Base-by-base conservation (phyloP, 768 basidiomycete genomes). In the Trametes maxima region DNA sequence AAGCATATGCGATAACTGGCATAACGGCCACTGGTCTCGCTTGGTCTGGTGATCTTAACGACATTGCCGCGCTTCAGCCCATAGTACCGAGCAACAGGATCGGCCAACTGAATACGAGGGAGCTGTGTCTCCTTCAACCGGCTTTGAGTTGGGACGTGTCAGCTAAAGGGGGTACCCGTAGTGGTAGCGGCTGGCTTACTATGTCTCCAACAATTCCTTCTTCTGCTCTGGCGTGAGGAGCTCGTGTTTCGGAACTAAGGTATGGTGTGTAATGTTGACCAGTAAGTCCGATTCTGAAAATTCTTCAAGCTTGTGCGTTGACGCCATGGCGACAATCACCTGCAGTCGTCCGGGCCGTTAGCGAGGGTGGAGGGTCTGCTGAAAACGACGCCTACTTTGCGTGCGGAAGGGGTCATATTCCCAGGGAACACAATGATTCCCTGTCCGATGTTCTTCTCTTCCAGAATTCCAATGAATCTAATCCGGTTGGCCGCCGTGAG, bases 1-100 rank as follows among this genome's bases (percentile, higher is more conserved):
- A 92, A 94, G 77, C 92, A 93, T 73, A 94, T 92, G 63, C 92
- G 89, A 79, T 94, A 94, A 71, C 92, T 94, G 54, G 92, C 90
- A 68, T 94, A 95, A 61, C 93, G 86, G 52, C 96, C 96, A 64
- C 90, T 92, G 17, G 97, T 99, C 80, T 98, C 97, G 76, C 92
- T 95, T 25, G 95, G 92, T 69, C 97, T 81, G 61, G 91, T 98
- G 69, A 99, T 98, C 80, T 97, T 98, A 75, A 99, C 97, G 48
- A 99, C 97, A 74, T 96, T 94, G 25, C 96, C 95, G 51, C 97
- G 85, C 68, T 87, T 84, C 59, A 99, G 85, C 53, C 97, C 97
- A 78, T 98, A 99, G 75, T 99, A 98, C 60, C 95, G 86, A 43
- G 97, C 94, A n/a, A 99, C 96, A 11, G 97, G 97, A 75, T 99